These are phyloP conservation scores for Heterobasidion annosum DNA, from an alignment of 1,284 basidiomycete genomes.

Conservation along the genomic window DNA sequence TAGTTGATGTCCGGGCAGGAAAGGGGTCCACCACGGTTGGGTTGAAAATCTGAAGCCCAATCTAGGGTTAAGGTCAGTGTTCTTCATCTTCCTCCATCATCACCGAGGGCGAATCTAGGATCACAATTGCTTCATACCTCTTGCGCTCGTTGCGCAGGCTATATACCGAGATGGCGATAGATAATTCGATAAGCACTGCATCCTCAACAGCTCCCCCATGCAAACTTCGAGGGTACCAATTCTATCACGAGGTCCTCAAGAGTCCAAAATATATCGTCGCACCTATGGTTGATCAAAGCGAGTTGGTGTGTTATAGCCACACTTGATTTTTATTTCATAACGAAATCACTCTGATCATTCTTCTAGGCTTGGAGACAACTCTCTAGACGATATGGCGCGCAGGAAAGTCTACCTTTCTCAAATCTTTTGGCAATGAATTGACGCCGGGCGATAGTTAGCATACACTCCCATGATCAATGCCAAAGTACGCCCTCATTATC, in stretches of 20 bases:
- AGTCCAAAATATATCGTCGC: conserved; percentile 87
- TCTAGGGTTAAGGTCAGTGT: not conserved
- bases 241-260: conserved; percentile 71
- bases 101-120: not conserved
- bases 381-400: conserved; percentile 79
- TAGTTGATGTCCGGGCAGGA: no score
- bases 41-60: not conserved
- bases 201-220: not conserved
- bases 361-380: conserved; percentile 82
- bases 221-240: conserved; percentile 75
- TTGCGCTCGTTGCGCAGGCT: not conserved
- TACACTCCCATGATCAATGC: conserved; percentile 99
- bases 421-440: not conserved
- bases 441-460: conserved; percentile 41
- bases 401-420: conserved; percentile 33
- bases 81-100: not conserved
- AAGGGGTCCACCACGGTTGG: not conserved
- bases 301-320: conserved; percentile 58
- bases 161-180: not conserved
- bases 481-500: conserved; percentile 36
- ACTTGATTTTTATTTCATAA: not conserved
- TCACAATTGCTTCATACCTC: not conserved
- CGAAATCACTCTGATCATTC: not conserved
- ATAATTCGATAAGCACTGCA: not conserved
- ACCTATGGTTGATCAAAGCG: conserved; percentile 97